Conservation (phyloP, 805 yeast genomes). For the Grigorovia jiainica region DNA sequence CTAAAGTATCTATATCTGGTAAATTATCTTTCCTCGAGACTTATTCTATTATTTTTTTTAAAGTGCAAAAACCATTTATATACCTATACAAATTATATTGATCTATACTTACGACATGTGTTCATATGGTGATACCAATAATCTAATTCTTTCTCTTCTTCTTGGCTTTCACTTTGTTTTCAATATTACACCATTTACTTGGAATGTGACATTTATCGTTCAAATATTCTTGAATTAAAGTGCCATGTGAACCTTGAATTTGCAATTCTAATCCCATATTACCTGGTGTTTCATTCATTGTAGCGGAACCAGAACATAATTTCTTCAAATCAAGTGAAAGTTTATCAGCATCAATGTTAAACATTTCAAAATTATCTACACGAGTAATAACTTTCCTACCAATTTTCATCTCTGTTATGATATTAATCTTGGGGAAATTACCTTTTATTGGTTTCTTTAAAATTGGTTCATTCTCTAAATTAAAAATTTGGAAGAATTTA, state of each 20-base stretch:
- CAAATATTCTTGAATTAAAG: conserved; percentile 48
- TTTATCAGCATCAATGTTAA: conserved; percentile 51
- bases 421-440: conserved; percentile 50
- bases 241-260: conserved; percentile 87
- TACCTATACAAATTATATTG: too few species aligned
- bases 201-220: conserved; percentile 51
- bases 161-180: conserved; percentile 50
- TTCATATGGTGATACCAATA: too few species aligned
- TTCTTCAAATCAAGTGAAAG: conserved; percentile 62
- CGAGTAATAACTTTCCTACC: conserved; percentile 77
- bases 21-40: too few species aligned
- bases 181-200: conserved; percentile 52
- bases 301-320: conserved; percentile 83
- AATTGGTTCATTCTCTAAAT: conserved; percentile 31
- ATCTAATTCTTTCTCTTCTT: conserved; percentile 33
- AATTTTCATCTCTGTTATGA: conserved; percentile 64
- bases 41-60: too few species aligned
- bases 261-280: conserved; percentile 43
- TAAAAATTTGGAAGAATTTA: conserved; percentile 40
- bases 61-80: too few species aligned
- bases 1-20: too few species aligned
- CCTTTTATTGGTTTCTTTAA: conserved; percentile 50
- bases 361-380: conserved; percentile 59
- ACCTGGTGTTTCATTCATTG: conserved; percentile 47
- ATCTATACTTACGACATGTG: too few species aligned